These are phyloP conservation scores for Fonsecaea pugnacius DNA, from an alignment of 2,329 filamentous ascomycete genomes.

Conservation along the genomic window DNA sequence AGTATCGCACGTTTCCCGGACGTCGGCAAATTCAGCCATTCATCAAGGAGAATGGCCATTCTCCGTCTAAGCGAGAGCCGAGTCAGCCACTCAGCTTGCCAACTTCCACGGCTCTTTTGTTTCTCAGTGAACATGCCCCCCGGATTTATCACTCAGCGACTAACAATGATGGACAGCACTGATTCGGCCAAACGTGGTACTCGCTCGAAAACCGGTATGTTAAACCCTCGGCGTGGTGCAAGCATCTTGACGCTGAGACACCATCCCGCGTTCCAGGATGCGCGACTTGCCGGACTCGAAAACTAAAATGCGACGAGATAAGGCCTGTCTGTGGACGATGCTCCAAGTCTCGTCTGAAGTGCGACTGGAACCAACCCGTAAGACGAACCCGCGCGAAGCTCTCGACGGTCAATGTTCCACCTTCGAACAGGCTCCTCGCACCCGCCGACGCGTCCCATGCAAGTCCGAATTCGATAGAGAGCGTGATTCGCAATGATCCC, in stretches of 20 bases:
- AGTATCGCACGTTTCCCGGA: neutral
- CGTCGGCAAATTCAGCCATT: conserved; percentile 16
- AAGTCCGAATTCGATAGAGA: conserved; percentile 8
- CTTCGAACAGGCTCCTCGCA: conserved; percentile 5
- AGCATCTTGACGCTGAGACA: conserved; percentile 7
- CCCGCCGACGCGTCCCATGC: conserved; percentile 2
- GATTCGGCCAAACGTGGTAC: conserved; percentile 29
- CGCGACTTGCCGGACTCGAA: conserved; percentile 41
- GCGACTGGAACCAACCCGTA: conserved; percentile 40
- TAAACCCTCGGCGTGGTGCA: neutral
- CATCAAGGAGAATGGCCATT: conserved; percentile 2
- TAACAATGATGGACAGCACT: conserved; percentile 2
- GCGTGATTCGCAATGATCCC: neutral
- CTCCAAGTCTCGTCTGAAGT: conserved; percentile 40
- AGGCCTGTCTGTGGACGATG: conserved; percentile 43
- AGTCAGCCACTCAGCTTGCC: conserved; percentile 19
- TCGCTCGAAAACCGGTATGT: conserved; percentile 47
- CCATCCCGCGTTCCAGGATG: conserved; percentile 39
- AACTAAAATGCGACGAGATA: conserved; percentile 30
- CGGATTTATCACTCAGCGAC: neutral
- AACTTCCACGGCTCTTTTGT: conserved; percentile 2
- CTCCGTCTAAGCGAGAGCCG: conserved; percentile 17
- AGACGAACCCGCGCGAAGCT: conserved; percentile 38
- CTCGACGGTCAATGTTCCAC: conserved; percentile 25
- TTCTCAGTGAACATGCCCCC: neutral